These are phyloP conservation scores for Naganishia cerealis DNA, from an alignment of 1,284 basidiomycete species.

Conservation along the genomic window DNA sequence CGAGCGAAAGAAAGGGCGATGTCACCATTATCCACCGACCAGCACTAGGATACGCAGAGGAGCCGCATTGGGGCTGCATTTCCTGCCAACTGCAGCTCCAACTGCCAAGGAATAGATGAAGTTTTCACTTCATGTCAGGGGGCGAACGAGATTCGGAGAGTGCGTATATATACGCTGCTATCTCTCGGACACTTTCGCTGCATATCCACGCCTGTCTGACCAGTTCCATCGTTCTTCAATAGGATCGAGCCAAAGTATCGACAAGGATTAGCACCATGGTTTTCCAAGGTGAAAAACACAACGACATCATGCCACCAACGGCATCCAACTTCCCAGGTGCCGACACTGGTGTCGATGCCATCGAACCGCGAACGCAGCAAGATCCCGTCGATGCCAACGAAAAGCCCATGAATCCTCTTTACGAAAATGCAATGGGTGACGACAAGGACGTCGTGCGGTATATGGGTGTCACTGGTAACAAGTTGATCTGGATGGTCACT, in stretches of 20 bases:
- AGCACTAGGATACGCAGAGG: background rate
- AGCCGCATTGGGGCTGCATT: background rate
- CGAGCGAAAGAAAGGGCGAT: conserved; percentile 20
- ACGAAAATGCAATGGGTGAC: conserved; percentile 12
- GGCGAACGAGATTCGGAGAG: background rate
- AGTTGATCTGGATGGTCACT: conserved; percentile 33
- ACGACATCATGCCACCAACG: conserved; percentile 22
- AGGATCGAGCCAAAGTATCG: background rate
- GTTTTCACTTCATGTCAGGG: background rate
- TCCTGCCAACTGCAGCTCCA: background rate
- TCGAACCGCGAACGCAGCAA: conserved; percentile 19
- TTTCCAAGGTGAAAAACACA: conserved; percentile 22
- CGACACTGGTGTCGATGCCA: conserved; percentile 25
- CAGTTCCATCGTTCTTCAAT: background rate
- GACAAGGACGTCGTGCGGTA: conserved; percentile 28
- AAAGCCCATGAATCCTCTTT: background rate
- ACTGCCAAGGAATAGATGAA: background rate
- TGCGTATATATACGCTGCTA: background rate
- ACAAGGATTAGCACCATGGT: conserved; percentile 7
- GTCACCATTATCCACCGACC: conserved; percentile 28
- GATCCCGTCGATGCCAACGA: conserved; percentile 24
- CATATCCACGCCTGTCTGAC: background rate
- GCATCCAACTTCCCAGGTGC: conserved; percentile 28
- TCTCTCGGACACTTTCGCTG: background rate
- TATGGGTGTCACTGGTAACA: conserved; percentile 30